phyloP scores from a whole-genome alignment of 345 rosid species.

The Litchi chinensis region DNA sequence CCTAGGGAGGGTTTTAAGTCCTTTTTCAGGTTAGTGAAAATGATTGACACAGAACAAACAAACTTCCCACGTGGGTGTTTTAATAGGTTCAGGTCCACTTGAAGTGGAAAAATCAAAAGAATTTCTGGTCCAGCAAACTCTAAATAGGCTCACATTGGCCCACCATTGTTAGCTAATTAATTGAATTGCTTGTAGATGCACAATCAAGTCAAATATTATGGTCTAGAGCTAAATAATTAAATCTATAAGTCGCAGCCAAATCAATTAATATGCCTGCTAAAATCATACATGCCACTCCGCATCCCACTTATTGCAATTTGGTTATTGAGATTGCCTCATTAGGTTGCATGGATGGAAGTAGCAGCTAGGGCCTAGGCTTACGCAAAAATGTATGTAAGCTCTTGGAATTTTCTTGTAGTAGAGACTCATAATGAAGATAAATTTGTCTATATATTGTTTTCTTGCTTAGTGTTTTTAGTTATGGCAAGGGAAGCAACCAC shows the following conservation, averaged over 20 bases:
- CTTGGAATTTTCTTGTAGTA: slow-evolving; percentile 10
- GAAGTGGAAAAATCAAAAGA: not conserved
- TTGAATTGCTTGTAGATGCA: slow-evolving; percentile 1
- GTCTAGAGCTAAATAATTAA: not conserved
- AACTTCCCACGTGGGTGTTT: not conserved
- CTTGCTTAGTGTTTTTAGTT: slow-evolving; percentile 26
- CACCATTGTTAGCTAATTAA: not conserved
- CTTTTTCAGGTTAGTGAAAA: not conserved
- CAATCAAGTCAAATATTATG: too few species aligned
- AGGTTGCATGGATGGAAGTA: not conserved
- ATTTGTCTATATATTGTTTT: not conserved
- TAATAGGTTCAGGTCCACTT: slow-evolving; percentile 6
- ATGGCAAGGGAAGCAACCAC: slow-evolving; percentile 78
- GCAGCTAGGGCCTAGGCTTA: not conserved
- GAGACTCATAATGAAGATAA: not conserved
- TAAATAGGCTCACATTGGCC: not conserved
- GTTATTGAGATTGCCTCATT: not conserved
- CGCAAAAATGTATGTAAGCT: slow-evolving; percentile 7
- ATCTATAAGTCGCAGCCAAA: not conserved
- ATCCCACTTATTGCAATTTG: not conserved
- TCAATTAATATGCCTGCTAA: not conserved
- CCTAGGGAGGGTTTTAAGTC: not conserved
- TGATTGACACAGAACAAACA: not conserved
- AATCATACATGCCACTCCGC: too few species aligned
- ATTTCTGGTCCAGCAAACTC: not conserved